Evolutionary conservation across 2,329 filamentous ascomycete species (phyloP), one percentile per base, ranked within the genome.

Genomic region (Phaeosphaeriaceae sp.): DNA sequence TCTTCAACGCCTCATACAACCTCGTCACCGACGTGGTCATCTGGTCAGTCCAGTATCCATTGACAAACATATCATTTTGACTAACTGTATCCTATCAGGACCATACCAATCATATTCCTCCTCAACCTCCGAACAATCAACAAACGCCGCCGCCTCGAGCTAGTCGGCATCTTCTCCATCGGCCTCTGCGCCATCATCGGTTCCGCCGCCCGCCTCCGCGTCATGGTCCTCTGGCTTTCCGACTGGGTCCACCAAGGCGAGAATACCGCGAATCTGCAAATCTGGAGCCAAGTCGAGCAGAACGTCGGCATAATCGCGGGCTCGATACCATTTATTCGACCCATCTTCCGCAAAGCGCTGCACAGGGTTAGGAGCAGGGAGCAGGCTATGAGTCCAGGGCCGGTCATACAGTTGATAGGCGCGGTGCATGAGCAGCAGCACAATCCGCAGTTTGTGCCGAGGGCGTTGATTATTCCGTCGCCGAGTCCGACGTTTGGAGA

Each of bases 111-210:
- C 4, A 74, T 78, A 1, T 76, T 83, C 64, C 73, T 83, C 51
- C 66, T 77, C 1, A 76, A 76, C 4, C 75, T 85, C 1, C 77
- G 80, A 53, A 62, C 50, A 25, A 82, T 85, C 44, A 80, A 81
- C 0, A 60, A 61, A 0, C 74, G 76, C 4, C 81, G 84, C 49
- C 85, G 85, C 62, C 67, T 83, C 15, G 84, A 82, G 1, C 77
- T 88, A n/a, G 41, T 68, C 9, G 70, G 61, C 36, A 73, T 72
- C 48, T 76, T 76, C 63, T 71, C 71, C 19, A 59, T 76, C 52
- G 73, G 74, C 9, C 63, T 74, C 47, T 19, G 75, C 3, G 71
- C 73, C 15, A 66, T 76, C 15, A 51, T 70, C 13, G 72, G 71
- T 1, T 76, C 74, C 10, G 67, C 70, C 1, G 51, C 72, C 15